phyloP scores from a whole-genome alignment of 2,329 filamentous ascomycete genomes.

The Colletotrichum phormii region DNA sequence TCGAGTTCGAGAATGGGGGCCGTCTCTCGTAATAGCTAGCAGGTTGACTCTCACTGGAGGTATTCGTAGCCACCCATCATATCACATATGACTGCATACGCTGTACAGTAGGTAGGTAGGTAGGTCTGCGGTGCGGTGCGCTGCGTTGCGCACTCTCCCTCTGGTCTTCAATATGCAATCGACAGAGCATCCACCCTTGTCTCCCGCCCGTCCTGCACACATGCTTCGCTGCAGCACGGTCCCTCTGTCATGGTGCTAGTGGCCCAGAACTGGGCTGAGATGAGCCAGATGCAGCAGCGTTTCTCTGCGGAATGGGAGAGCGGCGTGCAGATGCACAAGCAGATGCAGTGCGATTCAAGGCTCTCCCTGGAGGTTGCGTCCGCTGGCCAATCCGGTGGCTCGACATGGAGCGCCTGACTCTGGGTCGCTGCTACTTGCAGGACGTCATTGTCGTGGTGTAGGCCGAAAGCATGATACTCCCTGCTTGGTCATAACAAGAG shows the following conservation, averaged over 20 bases:
- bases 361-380: slow-evolving; percentile 17
- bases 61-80: slow-evolving; percentile 2
- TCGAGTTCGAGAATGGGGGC: slow-evolving; percentile 29
- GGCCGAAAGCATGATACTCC: slow-evolving; percentile 21
- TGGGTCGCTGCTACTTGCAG: slow-evolving; percentile 34
- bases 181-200: slow-evolving; percentile 27
- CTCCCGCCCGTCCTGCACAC: slow-evolving; percentile 30
- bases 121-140: not conserved
- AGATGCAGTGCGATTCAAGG: slow-evolving; percentile 31
- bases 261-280: slow-evolving; percentile 29
- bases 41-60: slow-evolving; percentile 10
- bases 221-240: slow-evolving; percentile 21
- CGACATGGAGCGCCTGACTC: slow-evolving; percentile 33
- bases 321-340: slow-evolving; percentile 29
- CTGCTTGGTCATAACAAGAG: not conserved
- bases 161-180: slow-evolving; percentile 20
- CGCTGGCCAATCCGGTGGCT: slow-evolving; percentile 27
- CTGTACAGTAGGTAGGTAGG: not conserved
- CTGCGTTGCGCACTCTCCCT: not conserved
- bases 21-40: slow-evolving; percentile 11
- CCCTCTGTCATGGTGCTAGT: slow-evolving; percentile 22
- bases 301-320: slow-evolving; percentile 11
- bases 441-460: slow-evolving; percentile 29
- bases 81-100: slow-evolving; percentile 27
- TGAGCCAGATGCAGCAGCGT: slow-evolving; percentile 19